Base-by-base conservation (phyloP, 352 stramenopile species). In the Globisporangium perplexum region DNA sequence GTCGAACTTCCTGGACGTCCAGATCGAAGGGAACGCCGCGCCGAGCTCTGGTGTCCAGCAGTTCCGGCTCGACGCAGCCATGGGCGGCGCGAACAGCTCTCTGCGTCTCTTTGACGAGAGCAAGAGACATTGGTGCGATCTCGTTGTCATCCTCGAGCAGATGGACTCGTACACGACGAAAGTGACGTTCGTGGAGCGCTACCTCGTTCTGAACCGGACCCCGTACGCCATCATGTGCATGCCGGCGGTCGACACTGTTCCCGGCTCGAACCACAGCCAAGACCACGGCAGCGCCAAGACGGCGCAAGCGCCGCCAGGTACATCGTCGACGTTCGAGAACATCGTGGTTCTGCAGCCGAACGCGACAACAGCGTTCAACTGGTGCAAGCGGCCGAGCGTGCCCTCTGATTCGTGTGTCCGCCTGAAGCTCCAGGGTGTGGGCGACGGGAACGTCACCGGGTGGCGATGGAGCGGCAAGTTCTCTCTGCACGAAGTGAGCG, bases 401-500 rank as follows among this genome's bases (percentile, higher is more conserved):
- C 83, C 83, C 5, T 74, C 65, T 1, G 83, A 93, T 44, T 57
- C 72, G 1, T 86, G 72, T 4, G 72, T 95, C 30, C 81, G 79
- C 1, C 46, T 91, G 8, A 90, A 86, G 57, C 58, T 91, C 3
- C 71, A 63, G 3, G 50, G 28, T 26, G 33, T 43, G 4, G 63
- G 60, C 4, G 62, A 68, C 4, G 54, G 53, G 7, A 70, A 68
- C 28, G 61, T 72, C 7, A 68, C 67, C 0, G 77, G 73, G 0
- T 93, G 77, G 66, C 63, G 81, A 31, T 95, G 83, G 79, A 93
- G 82, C 30, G 85, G 84, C 28, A 87, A 86, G 23, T 74, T 96
- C 18, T 91, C 82, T 1, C 61, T 95, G 0, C 78, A 93, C 31
- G 78, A 95, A 36, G 82, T 93, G 20, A 89, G 83, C 39, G 86